phyloP scores from a whole-genome alignment of 164 flowering plant genomes.

The Chimonanthus salicifolius region DNA sequence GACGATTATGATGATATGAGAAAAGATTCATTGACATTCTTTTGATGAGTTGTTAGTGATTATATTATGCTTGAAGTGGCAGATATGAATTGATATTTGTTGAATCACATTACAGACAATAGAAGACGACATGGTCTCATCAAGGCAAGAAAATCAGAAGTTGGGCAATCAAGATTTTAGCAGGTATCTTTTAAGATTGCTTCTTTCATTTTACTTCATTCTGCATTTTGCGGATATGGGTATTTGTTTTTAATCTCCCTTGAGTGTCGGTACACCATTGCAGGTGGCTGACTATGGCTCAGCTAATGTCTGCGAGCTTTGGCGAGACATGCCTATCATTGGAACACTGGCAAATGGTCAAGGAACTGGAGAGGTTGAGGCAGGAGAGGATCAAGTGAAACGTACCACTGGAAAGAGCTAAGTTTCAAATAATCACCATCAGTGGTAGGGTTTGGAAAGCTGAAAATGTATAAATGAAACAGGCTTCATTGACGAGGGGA shows the following conservation, averaged over 20 bases:
- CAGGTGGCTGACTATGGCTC: constrained; percentile 90
- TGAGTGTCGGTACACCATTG: neutral
- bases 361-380: constrained; percentile 75
- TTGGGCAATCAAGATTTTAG: constrained; percentile 66
- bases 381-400: constrained; percentile 45
- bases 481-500: too few relatives aligned
- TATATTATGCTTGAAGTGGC: neutral
- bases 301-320: constrained; percentile 63
- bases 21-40: neutral
- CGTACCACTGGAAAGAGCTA: neutral
- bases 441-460: too few relatives aligned
- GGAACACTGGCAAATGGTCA: constrained; percentile 93
- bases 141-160: constrained; percentile 73
- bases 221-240: neutral
- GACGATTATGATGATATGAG: neutral
- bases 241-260: neutral
- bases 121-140: constrained; percentile 82
- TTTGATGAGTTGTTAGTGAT: neutral
- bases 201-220: neutral
- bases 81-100: neutral
- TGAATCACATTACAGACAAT: constrained; percentile 37
- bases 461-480: too few relatives aligned
- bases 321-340: constrained; percentile 62
- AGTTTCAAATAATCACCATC: too few relatives aligned
- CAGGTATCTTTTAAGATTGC: constrained; percentile 39